Base-by-base conservation (phyloP, 1,284 basidiomycete genomes). In the Vanrija pseudolonga region DNA sequence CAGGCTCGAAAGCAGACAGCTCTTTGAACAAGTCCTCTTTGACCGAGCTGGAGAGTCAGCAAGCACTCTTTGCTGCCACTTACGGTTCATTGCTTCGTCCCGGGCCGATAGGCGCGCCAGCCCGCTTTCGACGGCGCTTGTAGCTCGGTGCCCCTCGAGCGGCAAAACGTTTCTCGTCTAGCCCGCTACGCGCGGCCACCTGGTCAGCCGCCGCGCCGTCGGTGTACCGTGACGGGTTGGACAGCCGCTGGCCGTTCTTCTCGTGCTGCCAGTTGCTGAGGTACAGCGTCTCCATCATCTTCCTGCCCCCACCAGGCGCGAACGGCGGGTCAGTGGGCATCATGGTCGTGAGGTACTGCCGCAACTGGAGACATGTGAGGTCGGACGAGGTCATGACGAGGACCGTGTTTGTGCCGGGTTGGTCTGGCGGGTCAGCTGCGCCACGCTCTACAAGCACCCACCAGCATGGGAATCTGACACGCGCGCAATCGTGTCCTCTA, bases 321-420 rank as follows among this genome's bases (percentile, higher is more conserved):
- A 74, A 74, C 20, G 80, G 80, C 7, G 81, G 80, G 2, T 84
- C 80, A 24, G 81, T 79, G 2, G 80, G 72, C 57, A 87, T 78
- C 78, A 88, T 84, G 1, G 77, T 79, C 0, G 84, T 82, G 3
- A 97, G 80, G 71, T 89, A 96, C 58, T 93, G 87, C 3, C 83
- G 84, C 17, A 96, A 77, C 41, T 88, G 80, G 11, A 81, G 81
- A 64, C 87, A 89, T 0, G 88, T 88, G 32, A 85, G 82, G 24
- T 86, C 82, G 0, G 90, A 90, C 0, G 86, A 85, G n/a, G 88
- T 85, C 92, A 97, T 94, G 54, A 96, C 81, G 38, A 96, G 83
- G 2, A 93, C 83, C 1, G 84, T 85, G 65, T 95, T 88, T 14
- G 83, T 85, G 1, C 88, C 87, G 2, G 81, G 81, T 18, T 79